A percentile compares a stretch with the other conserved stretches of the same genome.
Evolutionary conservation across 176 grass and related monocot genomes (phyloP).

Genomic region (Rhynchospora tenuis): DNA sequence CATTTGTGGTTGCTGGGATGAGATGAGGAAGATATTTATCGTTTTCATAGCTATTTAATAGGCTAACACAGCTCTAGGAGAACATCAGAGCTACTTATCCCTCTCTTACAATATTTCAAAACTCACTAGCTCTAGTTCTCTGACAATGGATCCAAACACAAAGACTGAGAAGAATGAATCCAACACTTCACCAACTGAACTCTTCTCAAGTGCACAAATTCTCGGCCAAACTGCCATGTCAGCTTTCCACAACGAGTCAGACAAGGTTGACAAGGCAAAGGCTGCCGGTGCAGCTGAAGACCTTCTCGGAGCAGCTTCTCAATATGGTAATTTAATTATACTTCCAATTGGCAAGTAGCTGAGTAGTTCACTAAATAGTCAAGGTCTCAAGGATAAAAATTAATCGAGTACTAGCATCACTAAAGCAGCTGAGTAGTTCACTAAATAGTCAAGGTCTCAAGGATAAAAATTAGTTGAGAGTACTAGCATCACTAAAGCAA

Average conservation of each 20-base stretch:
- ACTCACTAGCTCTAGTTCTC: background rate
- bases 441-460: background rate
- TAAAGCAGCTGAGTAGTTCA: background rate
- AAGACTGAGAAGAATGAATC: slow-evolving; percentile 20
- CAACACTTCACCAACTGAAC: slow-evolving; percentile 6
- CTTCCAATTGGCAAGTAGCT: background rate
- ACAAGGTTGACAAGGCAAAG: slow-evolving; percentile 30
- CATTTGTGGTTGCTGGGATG: background rate
- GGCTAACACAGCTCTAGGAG: background rate
- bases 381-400: too few relatives aligned
- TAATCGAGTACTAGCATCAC: too few relatives aligned
- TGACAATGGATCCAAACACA: slow-evolving; percentile 10
- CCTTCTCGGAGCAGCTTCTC: slow-evolving; percentile 29
- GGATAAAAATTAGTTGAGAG: background rate
- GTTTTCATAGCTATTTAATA: background rate
- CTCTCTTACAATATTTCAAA: background rate
- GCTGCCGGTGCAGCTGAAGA: slow-evolving; percentile 21
- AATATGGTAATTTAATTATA: slow-evolving; percentile 22
- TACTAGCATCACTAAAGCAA: background rate
- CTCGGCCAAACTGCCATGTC: slow-evolving; percentile 29
- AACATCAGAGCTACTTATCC: background rate
- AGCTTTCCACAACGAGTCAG: slow-evolving; percentile 10
- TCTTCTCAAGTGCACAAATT: slow-evolving; percentile 27
- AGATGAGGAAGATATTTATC: slow-evolving; percentile 10
- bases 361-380: background rate